Conservation (phyloP, 768 basidiomycete species). For the Russula dissimulans region DNA sequence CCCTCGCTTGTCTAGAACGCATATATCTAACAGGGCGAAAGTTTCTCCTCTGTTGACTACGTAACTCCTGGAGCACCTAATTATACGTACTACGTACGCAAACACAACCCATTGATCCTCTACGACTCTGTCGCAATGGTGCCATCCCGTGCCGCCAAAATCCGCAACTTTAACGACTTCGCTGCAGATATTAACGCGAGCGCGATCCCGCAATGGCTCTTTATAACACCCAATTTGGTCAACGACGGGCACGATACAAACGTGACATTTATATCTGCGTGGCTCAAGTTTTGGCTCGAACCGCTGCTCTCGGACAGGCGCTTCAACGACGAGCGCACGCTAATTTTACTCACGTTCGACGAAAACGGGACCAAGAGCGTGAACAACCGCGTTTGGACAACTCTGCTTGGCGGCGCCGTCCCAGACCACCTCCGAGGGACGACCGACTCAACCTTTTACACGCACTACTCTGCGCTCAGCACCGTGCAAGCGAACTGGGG, state of each 20-base stretch:
- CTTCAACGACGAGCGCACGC: conserved; percentile 46
- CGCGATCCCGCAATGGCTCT: conserved; percentile 48
- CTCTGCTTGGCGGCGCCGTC: conserved; percentile 40
- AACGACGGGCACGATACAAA: conserved; percentile 56
- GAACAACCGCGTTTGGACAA: conserved; percentile 39
- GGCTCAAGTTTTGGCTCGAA: conserved; percentile 41
- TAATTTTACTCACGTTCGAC: conserved; percentile 55
- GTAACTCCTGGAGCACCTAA: conserved; percentile 24
- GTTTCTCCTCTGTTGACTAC: conserved; percentile 32
- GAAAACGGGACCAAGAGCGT: conserved; percentile 36
- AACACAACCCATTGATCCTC: conserved; percentile 46
- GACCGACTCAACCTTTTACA: conserved; percentile 45
- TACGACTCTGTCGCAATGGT: conserved; percentile 41
- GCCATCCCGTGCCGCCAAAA: conserved; percentile 33
- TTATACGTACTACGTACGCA: conserved; percentile 46
- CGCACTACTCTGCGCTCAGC: conserved; percentile 49
- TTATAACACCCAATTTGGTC: conserved; percentile 49
- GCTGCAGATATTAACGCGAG: conserved; percentile 42
- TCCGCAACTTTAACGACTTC: conserved; percentile 57
- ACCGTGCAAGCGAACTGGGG: conserved; percentile 54
- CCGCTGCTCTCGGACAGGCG: conserved; percentile 39
- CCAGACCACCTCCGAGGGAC: conserved; percentile 36
- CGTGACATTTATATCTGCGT: conserved; percentile 37
- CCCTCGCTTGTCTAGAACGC: not conserved
- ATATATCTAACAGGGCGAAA: conserved; percentile 4